Evolutionary conservation across 805 yeast species (phyloP), one percentile per base, ranked within the genome.

Genomic region (Ogataea methylovora): DNA sequence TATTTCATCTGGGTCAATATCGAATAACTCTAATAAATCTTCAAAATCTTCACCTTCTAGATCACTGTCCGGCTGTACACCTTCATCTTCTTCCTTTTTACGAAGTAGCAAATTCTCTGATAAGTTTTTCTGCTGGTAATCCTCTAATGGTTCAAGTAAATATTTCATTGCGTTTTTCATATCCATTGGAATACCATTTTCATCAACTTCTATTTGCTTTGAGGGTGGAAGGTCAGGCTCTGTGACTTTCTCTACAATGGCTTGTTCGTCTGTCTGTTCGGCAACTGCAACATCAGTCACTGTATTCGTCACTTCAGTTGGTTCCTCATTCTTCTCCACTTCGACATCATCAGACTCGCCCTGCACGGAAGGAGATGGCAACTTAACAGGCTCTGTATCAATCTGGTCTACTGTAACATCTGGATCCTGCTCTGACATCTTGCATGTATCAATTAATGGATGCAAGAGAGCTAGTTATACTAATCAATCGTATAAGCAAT

Each of bases 1-100:
- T 2, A 45, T 41, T 24, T 54, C 57, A n/a, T 56, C 59, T 1
- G 56, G 54, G 26, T 49, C 49, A 25, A 56, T 51, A 15, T 48
- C 60, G 35, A 54, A 52, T 23, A 50, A 8, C 5, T 52, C 59
- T 13, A 55, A 30, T 14, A 55, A 34, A 29, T 55, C 58, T 30
- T 50, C 60, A 30, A 52, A 53, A 18, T 52, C 34, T 9, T 31
- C 41, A 21, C 43, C 49, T 15, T 43, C 47, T 16, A 41, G 41
- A 22, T 54, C 56, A 14, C 46, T 43, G 27, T 48, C 49, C 1
- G 27, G 39, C 12, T 40, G 45, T 8, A 49, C 45, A 6, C 56
- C 60, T 21, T 47, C 52, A 27, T 54, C 59, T 29, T 52, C 57
- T 30, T 46, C 54, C 27, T 39, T 42, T 33, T 52, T 54, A 29